Conservation (phyloP, 164 flowering plant species). For the Dillenia turbinata region DNA sequence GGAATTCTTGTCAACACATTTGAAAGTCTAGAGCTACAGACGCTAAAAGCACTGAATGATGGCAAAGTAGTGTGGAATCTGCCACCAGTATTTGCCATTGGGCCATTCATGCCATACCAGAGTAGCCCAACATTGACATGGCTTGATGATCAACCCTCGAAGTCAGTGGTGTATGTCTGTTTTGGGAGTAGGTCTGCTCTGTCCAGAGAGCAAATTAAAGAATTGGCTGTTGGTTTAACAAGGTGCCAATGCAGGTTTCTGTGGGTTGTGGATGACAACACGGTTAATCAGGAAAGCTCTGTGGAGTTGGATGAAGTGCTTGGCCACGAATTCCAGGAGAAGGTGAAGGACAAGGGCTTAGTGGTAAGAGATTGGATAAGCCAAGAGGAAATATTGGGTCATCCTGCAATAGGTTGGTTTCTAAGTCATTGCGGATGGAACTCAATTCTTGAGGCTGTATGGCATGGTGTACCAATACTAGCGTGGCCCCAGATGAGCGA, state of each 20-base stretch:
- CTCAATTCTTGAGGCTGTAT: constrained; percentile 22
- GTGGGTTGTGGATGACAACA: constrained; percentile 27
- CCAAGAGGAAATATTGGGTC: constrained; percentile 20
- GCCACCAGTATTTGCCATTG: constrained; percentile 23
- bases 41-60: constrained; percentile 19
- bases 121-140: constrained; percentile 6
- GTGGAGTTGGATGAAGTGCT: constrained; percentile 15
- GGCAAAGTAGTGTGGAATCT: constrained; percentile 9
- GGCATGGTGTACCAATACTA: constrained; percentile 24
- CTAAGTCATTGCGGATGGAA: constrained; percentile 35
- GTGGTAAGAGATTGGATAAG: constrained; percentile 27
- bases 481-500: constrained; percentile 35
- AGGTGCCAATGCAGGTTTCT: constrained; percentile 18
- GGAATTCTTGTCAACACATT: constrained; percentile 30
- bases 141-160: constrained; percentile 25
- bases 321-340: constrained; percentile 13
- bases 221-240: constrained; percentile 22
- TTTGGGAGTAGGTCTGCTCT: constrained; percentile 34
- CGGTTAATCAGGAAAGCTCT: constrained; percentile 23
- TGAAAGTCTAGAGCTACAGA: constrained; percentile 15
- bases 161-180: constrained; percentile 30
- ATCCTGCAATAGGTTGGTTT: constrained; percentile 29
- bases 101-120: constrained; percentile 19
- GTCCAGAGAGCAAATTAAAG: constrained; percentile 28
- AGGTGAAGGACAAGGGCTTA: constrained; percentile 15